Conservation (phyloP, 176 grass and related monocot species). For the Echinochloa phyllopogon region DNA sequence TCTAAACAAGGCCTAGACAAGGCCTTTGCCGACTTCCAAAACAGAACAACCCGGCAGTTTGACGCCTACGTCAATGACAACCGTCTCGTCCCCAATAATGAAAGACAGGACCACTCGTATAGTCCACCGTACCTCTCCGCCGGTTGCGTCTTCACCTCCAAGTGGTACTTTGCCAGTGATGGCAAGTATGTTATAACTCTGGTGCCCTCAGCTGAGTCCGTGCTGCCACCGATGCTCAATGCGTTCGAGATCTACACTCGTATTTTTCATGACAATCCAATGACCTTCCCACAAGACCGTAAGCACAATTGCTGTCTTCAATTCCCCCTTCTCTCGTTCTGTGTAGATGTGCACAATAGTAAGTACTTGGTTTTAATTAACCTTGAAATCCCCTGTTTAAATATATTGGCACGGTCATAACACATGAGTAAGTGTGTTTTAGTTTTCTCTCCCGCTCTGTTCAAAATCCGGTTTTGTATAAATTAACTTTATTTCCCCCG, state of each 20-base stretch:
- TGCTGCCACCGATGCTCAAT: slow-evolving; percentile 44
- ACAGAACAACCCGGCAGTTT: background rate
- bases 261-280: background rate
- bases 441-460: no score
- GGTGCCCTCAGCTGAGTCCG: background rate
- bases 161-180: background rate
- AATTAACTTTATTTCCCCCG: no score
- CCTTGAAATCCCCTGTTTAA: no score
- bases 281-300: slow-evolving; percentile 22
- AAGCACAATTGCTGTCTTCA: no score
- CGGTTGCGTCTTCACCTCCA: background rate
- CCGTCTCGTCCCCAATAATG: no score
- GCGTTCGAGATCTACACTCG: background rate
- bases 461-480: no score
- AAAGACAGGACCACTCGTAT: background rate
- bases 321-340: no score
- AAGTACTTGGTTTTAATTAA: no score
- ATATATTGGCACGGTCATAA: no score
- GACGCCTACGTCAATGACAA: background rate
- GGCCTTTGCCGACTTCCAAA: slow-evolving; percentile 30
- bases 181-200: background rate
- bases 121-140: background rate
- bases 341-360: no score
- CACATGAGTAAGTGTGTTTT: no score
- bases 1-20: no score